Base-by-base conservation (phyloP, 208 protist species). In the Lotmaria passim region DNA sequence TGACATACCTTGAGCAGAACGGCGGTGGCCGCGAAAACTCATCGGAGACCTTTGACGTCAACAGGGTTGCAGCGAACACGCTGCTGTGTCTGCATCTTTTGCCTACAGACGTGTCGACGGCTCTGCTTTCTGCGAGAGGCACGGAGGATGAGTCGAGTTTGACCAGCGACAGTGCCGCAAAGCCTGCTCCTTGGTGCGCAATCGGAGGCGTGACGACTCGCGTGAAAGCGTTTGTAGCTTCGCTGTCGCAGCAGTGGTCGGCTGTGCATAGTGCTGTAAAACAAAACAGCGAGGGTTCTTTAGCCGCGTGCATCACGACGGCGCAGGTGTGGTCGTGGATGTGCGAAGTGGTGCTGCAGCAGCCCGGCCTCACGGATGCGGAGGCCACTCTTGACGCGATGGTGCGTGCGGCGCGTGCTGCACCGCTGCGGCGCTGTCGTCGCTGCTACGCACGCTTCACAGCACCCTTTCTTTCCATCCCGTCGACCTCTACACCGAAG, bases 291-390 rank as follows among this genome's bases (percentile, higher is more conserved):
- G 39, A 47, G 7, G 26, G 23, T 0, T 68, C 62, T 3, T 21
- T 68, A 12, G 12, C 50, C 0, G 26, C 26, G 53, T 70, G 71
- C 33, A n/a, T 71, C 39, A 77, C 71, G 2, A 23, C 63, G 17
- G 26, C 48, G 21, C 62, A 77, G 33, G 71, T 71, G 36, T 77
- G 71, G 71, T 15, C 28, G 33, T 41, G 57, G 33, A 19, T 65
- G 46, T 70, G 71, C 61, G 31, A n/a, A 8, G 34, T 15, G 0
- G 23, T 76, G 44, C 62, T 76, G 33, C 30, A 24, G 33, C 30
- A 24, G 0, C 26, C 38, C 23, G 44, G 5, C n/a, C n/a, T 38
- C 11, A 24, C 43, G n/a, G 39, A 41, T 10, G 33, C 28, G n/a
- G n/a, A n/a, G 7, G 12, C n/a, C n/a, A 48, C 26, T 19, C n/a